Evolutionary conservation across 2,329 filamentous ascomycete species (phyloP), one percentile per base, ranked within the genome.

Genomic region (Coleophoma eucalyptorum): DNA sequence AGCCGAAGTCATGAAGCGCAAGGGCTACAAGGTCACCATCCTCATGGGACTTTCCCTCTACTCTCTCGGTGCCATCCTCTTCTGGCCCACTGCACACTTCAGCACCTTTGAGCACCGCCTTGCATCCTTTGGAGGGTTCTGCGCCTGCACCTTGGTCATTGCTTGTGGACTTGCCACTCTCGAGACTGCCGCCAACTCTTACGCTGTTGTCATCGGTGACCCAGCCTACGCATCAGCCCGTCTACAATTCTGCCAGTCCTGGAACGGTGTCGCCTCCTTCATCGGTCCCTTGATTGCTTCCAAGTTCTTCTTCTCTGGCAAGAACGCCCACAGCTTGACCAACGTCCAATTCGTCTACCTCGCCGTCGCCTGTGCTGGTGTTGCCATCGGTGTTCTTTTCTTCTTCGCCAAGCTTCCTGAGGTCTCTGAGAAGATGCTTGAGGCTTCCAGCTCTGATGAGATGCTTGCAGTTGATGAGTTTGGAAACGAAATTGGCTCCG

Each of bases 281-380:
- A 69, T 93, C 31, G 87, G 86, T 38, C 85, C 85, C 0, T 71
- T 91, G 0, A 73, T 93, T n/a, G 89, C 87, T 6, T 80, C 87
- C 33, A 84, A 83, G 54, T 85, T 87, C 31, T 90, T 92, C 67
- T 93, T 93, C 70, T 64, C 62, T 35, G 67, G 62, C 20, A 66
- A 76, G 5, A 69, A 75, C 34, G 79, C 79, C 1, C 78, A 86
- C 82, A 54, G 87, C 90, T 75, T 93, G 3, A 77, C 87, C 56
- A 83, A 86, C 53, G 87, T 93, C 1, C 89, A 94, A 67, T 94
- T 86, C 83, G 89, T 89, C 0, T 93, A 93, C 59, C 78, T 93
- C n/a, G 86, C 84, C 47, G 87, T 93, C 52, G 89, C 87, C 0
- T 74, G 85, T 33, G 83, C 90, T 48, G 89, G 87, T 52, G 86